Conservation (phyloP, 2,329 filamentous ascomycete genomes). For the Chalara sp. region DNA sequence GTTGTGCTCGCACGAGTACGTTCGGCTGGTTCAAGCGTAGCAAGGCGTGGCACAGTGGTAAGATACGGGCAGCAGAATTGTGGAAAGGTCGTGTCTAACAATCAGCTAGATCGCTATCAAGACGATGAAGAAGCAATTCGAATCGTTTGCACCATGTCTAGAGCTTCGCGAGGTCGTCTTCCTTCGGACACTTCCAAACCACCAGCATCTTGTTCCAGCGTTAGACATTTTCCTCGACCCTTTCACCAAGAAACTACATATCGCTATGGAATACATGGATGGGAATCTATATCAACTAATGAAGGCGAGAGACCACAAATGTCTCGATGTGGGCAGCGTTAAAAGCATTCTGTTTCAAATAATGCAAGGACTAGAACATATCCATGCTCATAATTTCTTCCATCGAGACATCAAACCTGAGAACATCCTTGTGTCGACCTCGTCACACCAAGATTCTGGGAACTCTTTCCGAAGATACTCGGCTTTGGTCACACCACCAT, state of each 20-base stretch:
- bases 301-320: conserved; percentile 96
- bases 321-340: conserved; percentile 79
- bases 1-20: conserved; percentile 88
- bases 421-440: conserved; percentile 95
- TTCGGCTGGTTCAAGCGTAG: conserved; percentile 80
- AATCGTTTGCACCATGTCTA: conserved; percentile 82
- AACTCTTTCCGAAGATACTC: conserved; percentile 93
- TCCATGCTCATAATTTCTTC: conserved; percentile 95
- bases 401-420: conserved; percentile 99
- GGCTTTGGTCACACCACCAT: conserved; percentile 85
- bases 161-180: conserved; percentile 97
- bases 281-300: conserved; percentile 98
- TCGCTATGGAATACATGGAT: conserved; percentile 99
- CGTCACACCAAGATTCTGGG: conserved; percentile 61
- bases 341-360: conserved; percentile 99
- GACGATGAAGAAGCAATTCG: conserved; percentile 99
- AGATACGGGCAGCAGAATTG: conserved; percentile 27
- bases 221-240: conserved; percentile 98
- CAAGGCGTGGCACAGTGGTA: conserved; percentile 88
- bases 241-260: conserved; percentile 92
- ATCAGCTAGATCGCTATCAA: conserved; percentile 82
- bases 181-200: conserved; percentile 77
- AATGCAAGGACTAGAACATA: conserved; percentile 90
- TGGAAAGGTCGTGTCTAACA: conserved; percentile 11
- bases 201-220: conserved; percentile 91